Conservation (phyloP, 768 basidiomycete genomes). For the Glaciozyma antarctica region DNA sequence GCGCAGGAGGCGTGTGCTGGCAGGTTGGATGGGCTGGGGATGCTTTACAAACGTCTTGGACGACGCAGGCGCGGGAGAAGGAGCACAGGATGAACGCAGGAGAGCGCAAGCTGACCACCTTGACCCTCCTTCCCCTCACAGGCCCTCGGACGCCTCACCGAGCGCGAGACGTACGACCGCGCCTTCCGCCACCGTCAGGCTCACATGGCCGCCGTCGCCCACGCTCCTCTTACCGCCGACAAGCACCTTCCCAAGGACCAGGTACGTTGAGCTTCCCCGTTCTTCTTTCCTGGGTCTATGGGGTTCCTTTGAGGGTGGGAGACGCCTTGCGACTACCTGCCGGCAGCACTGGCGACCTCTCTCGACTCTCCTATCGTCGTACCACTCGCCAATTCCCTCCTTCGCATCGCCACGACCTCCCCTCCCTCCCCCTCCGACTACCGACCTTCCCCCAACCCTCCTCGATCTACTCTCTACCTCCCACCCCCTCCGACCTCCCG, state of each 20-base stretch:
- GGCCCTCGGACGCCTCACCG: slow-evolving; percentile 75
- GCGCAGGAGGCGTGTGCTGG: neutral
- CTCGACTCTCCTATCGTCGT: no score
- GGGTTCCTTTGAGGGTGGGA: neutral
- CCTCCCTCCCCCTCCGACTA: no score
- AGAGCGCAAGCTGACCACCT: neutral
- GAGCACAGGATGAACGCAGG: neutral
- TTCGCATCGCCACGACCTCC: neutral
- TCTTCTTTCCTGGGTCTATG: neutral
- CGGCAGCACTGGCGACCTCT: no score
- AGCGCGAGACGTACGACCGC: slow-evolving; percentile 76
- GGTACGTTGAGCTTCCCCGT: slow-evolving; percentile 45
- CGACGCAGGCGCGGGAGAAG: neutral
- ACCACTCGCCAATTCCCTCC: neutral
- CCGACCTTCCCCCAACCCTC: neutral
- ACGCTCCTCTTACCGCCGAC: slow-evolving; percentile 67
- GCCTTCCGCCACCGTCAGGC: slow-evolving; percentile 71
- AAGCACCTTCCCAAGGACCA: slow-evolving; percentile 68
- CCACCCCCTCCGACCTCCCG: neutral
- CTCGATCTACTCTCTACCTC: neutral
- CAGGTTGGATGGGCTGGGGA: neutral
- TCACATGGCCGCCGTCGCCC: slow-evolving; percentile 62
- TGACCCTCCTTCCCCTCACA: slow-evolving; percentile 37
- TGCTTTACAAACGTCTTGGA: neutral
- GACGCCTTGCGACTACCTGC: no score